phyloP scores from a whole-genome alignment of 2,329 filamentous ascomycete species.

The Xylaria sp. region DNA sequence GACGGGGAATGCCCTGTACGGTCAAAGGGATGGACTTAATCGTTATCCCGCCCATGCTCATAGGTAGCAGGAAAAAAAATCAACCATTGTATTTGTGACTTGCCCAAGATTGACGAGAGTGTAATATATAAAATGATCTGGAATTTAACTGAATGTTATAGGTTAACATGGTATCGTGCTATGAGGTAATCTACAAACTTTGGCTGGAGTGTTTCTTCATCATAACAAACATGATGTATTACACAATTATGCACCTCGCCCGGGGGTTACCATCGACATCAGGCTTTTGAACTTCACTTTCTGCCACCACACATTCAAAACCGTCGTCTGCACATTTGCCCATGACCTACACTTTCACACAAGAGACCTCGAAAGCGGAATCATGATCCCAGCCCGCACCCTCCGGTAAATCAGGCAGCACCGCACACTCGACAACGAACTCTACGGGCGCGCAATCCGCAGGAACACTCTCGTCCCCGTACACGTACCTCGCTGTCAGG shows the following conservation, averaged over 20 bases:
- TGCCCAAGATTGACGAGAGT: background rate
- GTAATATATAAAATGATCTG: background rate
- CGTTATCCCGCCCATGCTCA: constrained; percentile 69
- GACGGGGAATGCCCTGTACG: constrained; percentile 99
- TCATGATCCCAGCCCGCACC: constrained; percentile 18
- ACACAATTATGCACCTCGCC: too few relatives aligned
- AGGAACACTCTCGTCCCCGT: constrained; percentile 14
- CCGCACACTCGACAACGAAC: constrained; percentile 20
- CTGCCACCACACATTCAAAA: too few relatives aligned
- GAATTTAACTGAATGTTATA: background rate
- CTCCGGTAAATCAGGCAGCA: constrained; percentile 5
- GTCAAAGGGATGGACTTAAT: constrained; percentile 85
- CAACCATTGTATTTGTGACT: constrained; percentile 18
- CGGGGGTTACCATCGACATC: too few relatives aligned
- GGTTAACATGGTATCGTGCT: background rate
- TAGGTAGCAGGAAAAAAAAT: constrained; percentile 35
- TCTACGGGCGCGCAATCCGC: constrained; percentile 17
- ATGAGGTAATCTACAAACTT: background rate
- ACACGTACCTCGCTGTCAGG: constrained; percentile 11
- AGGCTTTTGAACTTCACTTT: too few relatives aligned
- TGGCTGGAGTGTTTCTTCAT: background rate
- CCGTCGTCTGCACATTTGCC: background rate
- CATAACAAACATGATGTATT: background rate
- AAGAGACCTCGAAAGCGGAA: constrained; percentile 16
- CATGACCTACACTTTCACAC: background rate